Evolutionary conservation across 2,329 filamentous ascomycete species (phyloP).

Genomic region (Alternaria arborescens): DNA sequence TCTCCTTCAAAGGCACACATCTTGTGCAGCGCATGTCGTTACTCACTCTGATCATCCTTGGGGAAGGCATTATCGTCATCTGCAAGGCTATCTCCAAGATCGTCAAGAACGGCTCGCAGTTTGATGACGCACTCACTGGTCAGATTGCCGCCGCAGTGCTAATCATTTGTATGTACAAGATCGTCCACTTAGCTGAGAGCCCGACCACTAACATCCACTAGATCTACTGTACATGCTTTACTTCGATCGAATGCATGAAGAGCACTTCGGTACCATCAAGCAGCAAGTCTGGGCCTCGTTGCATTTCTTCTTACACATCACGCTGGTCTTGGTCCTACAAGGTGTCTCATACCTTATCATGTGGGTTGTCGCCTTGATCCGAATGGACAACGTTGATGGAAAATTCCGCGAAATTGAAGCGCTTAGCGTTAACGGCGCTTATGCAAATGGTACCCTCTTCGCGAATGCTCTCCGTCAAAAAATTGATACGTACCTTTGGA

Average conservation of each 20-base stretch:
- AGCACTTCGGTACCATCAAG: conserved; percentile 45
- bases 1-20: conserved; percentile 52
- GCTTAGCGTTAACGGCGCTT: conserved; percentile 1
- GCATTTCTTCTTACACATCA: conserved; percentile 46
- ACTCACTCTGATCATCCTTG: conserved; percentile 51
- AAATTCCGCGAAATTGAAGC: conserved; percentile 17
- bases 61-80: conserved; percentile 51
- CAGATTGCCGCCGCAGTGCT: conserved; percentile 45
- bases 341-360: conserved; percentile 46
- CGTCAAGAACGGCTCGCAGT: conserved; percentile 43
- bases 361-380: conserved; percentile 36
- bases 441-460: conserved; percentile 8
- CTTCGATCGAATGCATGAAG: conserved; percentile 43
- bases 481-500: conserved; percentile 26
- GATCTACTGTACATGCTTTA: conserved; percentile 48
- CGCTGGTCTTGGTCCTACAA: conserved; percentile 29
- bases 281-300: conserved; percentile 45
- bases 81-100: conserved; percentile 47
- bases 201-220: background rate
- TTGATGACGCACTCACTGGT: conserved; percentile 37
- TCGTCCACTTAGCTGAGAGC: background rate
- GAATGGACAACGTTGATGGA: conserved; percentile 20
- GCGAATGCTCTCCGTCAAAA: background rate
- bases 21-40: conserved; percentile 51
- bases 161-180: conserved; percentile 34